phyloP scores from a whole-genome alignment of 1,284 basidiomycete species.

The Cryptococcus jaspeensis region DNA sequence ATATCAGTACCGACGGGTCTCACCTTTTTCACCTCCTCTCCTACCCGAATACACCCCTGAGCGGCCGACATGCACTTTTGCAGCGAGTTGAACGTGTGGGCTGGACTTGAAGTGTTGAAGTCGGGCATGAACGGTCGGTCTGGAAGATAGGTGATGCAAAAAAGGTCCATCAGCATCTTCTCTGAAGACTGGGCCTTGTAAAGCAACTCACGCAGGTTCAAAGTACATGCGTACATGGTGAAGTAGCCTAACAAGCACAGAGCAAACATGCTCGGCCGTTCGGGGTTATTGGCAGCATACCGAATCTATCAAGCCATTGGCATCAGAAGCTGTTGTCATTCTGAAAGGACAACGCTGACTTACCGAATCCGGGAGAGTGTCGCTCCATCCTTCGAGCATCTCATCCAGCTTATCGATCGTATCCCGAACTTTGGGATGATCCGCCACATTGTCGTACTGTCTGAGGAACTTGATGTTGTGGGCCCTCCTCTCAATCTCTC shows the following conservation, averaged over 20 bases:
- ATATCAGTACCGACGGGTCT: neutral
- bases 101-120: constrained; percentile 5
- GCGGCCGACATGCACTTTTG: constrained; percentile 16
- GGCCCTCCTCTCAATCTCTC: constrained; percentile 6
- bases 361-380: constrained; percentile 9
- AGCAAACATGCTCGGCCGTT: constrained; percentile 8
- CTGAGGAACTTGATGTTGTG: constrained; percentile 12
- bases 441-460: constrained; percentile 10
- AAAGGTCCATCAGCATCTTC: neutral
- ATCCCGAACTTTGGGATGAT: constrained; percentile 1
- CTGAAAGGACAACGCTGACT: neutral
- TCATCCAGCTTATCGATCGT: constrained; percentile 8
- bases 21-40: constrained; percentile 13
- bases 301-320: neutral
- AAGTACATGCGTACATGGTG: constrained; percentile 10
- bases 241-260: constrained; percentile 12
- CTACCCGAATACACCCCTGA: constrained; percentile 14
- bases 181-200: too few relatives aligned
- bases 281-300: constrained; percentile 10
- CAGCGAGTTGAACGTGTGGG: constrained; percentile 10
- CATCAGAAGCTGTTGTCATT: neutral
- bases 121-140: constrained; percentile 22
- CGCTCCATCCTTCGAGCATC: constrained; percentile 6
- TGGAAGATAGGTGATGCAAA: neutral
- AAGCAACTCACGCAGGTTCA: constrained; percentile 13